Base-by-base conservation (phyloP, 139 green algal genomes). In the Penium margaritaceum region DNA sequence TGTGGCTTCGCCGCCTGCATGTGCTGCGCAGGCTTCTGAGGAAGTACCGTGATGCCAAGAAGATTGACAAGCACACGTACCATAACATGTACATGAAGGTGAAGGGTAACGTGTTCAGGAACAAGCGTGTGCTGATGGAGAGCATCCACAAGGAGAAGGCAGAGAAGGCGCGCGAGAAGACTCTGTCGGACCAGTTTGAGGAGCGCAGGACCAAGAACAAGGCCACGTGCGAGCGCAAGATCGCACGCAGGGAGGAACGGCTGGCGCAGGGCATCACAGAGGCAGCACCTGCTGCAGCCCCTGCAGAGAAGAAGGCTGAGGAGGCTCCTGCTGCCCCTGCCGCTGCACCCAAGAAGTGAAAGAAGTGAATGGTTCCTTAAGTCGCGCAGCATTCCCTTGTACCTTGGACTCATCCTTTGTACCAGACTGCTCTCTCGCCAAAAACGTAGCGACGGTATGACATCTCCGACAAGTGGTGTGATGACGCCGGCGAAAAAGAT, bases 81-180 rank as follows among this genome's bases (percentile, higher is more conserved):
- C 93, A 95, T 75, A 87, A 95, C 63, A 89, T 98, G 33, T 98
- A 98, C 85, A 84, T 96, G 81, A 95, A 96, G 88, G 91, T 79
- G 57, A 99, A 99, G 91, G 95, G 95, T 91, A 98, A 98, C 85
- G 90, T 97, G 81, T 99, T 91, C 91, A 99, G 98, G 92, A 99
- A 99, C 90, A 98, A 98, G 90, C 90, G 95, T 65, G 95, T 99
- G 83, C 87, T 99, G 54, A 98, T 99, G 86, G 95, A 99, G 88
- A 90, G 90, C 57, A 96, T 99, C 74, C 95, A 98, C 90, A 94
- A 94, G 85, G 84, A 93, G 83, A 99, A 99, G 90, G 92, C 92
- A 19, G 95, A 99, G 89, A 97, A 97, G 88, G 29, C 55, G 30
- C 92, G 95, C 70, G 95, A 98, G 88, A 98, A 97, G 90, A 90